Base-by-base conservation (phyloP, 2,329 filamentous ascomycete species). In the Talaromyces marneffei region DNA sequence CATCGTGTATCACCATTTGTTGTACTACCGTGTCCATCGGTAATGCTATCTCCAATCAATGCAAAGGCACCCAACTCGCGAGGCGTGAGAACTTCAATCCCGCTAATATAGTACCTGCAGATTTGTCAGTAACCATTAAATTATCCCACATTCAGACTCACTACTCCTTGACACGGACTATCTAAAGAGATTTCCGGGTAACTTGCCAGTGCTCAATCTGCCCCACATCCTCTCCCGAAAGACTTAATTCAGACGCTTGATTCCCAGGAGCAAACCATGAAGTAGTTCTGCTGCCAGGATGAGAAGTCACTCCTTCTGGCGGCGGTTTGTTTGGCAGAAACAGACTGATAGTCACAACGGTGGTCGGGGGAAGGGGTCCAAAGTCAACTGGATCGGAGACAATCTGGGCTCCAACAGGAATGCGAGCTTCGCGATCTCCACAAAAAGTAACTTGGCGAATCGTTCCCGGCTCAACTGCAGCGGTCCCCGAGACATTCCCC, bases 41-140 rank as follows among this genome's bases (percentile, higher is more conserved):
- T 87, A 68, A 88, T 86, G 67, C 82, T 85, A 71, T 91, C 82
- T 1, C 85, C 82, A 46, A 91, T 75, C 48, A 88, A 78, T 12
- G 82, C 73, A 40, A 87, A 74, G 3, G 79, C 76, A 60, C 79
- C 70, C 9, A 76, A 68, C 27, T 77, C 63, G 2, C 65, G 71
- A 0, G 82, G 78, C 0, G 79, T 71, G 74, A 77, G 81, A n/a
- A 78, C 84, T 69, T 87, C 83, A 8, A 88, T 70, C 4, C 79
- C 79, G 37, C 79, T 83, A 66, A 87, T 73, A 64, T 86, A 85
- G 72, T 85, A 87, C 84, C 84, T 80, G 25, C n/a, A 23, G 10
- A 27, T 1, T n/a, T 31, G n/a, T 57, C 29, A 62, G 46, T 18
- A 70, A 60, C 3, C 14, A 4, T 29, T 29, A 1, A 9, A 27